Conservation (phyloP, 2,329 filamentous ascomycete species). For the Dactylellina drechsleri region DNA sequence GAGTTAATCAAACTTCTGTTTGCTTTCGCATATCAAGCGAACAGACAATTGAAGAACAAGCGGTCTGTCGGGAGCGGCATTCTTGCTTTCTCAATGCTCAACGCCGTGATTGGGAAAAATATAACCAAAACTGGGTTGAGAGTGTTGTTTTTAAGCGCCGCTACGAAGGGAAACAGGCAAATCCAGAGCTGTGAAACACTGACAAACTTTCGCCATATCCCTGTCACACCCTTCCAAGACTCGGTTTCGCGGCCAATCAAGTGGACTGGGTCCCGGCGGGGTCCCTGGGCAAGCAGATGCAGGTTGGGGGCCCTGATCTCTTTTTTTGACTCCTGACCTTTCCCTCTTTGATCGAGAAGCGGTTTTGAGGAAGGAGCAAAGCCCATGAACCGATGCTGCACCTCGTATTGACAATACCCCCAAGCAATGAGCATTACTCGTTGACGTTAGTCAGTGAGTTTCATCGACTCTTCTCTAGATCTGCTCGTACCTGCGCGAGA, state of each 20-base stretch:
- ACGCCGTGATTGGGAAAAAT: conserved; percentile 7
- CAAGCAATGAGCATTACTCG: conserved; percentile 5
- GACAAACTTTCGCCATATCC: conserved; percentile 36
- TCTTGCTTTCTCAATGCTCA: conserved; percentile 26
- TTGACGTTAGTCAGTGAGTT: background rate
- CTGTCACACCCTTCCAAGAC: conserved; percentile 8
- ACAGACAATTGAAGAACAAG: conserved; percentile 19
- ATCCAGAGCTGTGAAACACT: conserved; percentile 41
- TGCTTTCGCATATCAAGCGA: conserved; percentile 30
- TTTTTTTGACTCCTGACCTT: conserved; percentile 7
- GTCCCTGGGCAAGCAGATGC: background rate
- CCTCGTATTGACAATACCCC: conserved; percentile 39
- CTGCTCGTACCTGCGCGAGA: too few relatives aligned
- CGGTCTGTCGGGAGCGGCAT: conserved; percentile 33
- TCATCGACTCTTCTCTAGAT: background rate
- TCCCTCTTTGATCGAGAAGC: conserved; percentile 9
- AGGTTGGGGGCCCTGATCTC: conserved; percentile 7
- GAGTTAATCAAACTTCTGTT: conserved; percentile 11
- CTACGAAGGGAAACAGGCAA: conserved; percentile 30
- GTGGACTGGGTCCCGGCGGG: background rate
- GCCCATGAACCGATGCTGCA: conserved; percentile 25
- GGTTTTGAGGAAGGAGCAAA: conserved; percentile 18
- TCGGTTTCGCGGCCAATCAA: conserved; percentile 34
- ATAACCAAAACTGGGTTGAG: conserved; percentile 35
- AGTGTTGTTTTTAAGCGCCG: conserved; percentile 50